Conservation (phyloP, 768 basidiomycete genomes). For the Fomitopsis serialis region DNA sequence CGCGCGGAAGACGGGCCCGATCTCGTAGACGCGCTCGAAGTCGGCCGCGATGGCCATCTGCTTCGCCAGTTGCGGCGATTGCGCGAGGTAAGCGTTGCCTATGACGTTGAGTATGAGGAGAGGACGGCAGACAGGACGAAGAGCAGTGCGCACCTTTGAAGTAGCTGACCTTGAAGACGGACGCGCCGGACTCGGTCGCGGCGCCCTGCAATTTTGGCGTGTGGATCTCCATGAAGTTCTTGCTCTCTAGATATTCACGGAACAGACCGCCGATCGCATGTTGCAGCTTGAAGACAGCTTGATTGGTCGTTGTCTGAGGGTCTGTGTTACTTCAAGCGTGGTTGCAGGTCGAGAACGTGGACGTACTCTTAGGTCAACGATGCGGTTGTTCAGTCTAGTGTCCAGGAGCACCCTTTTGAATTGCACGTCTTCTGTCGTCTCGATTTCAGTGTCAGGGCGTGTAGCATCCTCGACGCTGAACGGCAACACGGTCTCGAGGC, state of each 20-base stretch:
- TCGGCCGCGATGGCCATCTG: slow-evolving; percentile 99
- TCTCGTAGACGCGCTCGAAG: slow-evolving; percentile 97
- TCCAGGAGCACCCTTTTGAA: slow-evolving; percentile 83
- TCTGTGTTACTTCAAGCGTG: not conserved
- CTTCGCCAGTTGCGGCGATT: slow-evolving; percentile 95
- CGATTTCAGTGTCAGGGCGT: slow-evolving; percentile 71
- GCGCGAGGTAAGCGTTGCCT: slow-evolving; percentile 91
- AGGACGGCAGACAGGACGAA: not conserved
- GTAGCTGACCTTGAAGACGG: slow-evolving; percentile 96
- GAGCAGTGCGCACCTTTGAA: slow-evolving; percentile 68
- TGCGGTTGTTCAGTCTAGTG: slow-evolving; percentile 90
- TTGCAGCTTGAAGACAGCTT: slow-evolving; percentile 91
- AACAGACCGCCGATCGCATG: slow-evolving; percentile 86
- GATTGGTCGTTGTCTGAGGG: slow-evolving; percentile 86
- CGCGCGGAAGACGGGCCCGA: slow-evolving; percentile 94
- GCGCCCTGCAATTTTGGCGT: slow-evolving; percentile 96
- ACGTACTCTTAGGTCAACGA: slow-evolving; percentile 87
- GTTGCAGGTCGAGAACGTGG: not conserved
- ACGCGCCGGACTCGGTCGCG: slow-evolving; percentile 94
- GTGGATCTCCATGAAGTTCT: slow-evolving; percentile 92
- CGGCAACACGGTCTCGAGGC: slow-evolving; percentile 73
- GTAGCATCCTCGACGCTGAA: slow-evolving; percentile 93
- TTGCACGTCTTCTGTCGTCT: slow-evolving; percentile 48
- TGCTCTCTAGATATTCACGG: slow-evolving; percentile 67
- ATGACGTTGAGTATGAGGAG: not conserved